Base-by-base conservation (phyloP, 2,329 filamentous ascomycete species). In the Sporothrix protearum region DNA sequence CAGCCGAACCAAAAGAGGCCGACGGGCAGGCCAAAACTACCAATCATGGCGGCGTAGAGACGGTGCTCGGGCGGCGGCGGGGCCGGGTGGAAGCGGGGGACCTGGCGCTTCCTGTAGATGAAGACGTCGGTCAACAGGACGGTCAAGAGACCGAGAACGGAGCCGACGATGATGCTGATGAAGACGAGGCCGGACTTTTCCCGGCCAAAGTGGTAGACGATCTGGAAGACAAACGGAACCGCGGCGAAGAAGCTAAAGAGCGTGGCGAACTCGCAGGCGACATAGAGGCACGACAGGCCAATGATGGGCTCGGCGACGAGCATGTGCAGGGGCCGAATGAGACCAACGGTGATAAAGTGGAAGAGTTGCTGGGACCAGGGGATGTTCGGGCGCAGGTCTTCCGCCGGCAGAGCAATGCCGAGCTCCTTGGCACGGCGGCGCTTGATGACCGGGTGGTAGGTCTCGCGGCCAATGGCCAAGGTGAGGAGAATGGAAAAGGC, bases 241-340 rank as follows among this genome's bases (percentile, higher is more conserved):
- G 81, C 82, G 0, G 83, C 83, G 74, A 87, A 87, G 80, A 87
- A 86, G 59, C 79, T 82, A 73, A 85, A 87, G 0, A 87, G 78
- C 0, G 85, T 84, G 4, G 83, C 85, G 70, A 87, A 87, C 69
- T 83, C 82, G 75, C 82, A 84, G 0, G 85, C 79, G 0, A 84
- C 81, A 74, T 87, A 87, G 0, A 87, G 75, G 55, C 82, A 83
- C 49, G 83, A 78, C 70, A 89, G 87, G 12, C 85, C 84, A 1
- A 90, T 85, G 49, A 91, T 89, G 2, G 89, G 88, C 75, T 91
- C 89, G 0, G 85, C 84, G 53, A 88, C 76, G 8, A 91, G 81
- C 82, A 92, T 88, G 59, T 84, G 82, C 0, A 89, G 22, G 0
- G 87, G 87, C 12, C 86, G 81, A 19, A 86, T 73, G 0, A 87